Conservation (phyloP, 2,329 filamentous ascomycete genomes). For the Xylaria hypoxylon region DNA sequence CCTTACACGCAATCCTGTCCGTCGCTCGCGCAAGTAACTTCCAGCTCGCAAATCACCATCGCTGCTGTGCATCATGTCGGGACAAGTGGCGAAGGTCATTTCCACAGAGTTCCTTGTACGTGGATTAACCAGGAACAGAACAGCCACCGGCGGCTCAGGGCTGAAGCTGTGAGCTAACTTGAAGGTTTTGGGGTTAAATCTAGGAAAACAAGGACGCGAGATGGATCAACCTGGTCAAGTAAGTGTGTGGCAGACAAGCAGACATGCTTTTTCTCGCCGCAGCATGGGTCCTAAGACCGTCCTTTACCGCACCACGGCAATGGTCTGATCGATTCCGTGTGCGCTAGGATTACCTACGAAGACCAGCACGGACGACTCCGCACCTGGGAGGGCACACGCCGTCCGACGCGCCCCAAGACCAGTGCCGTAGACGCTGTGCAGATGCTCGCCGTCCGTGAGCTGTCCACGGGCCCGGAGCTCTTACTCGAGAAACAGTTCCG, state of each 20-base stretch:
- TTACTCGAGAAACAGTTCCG: constrained; percentile 56
- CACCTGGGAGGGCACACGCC: constrained; percentile 48
- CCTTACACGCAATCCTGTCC: neutral
- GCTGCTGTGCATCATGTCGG: constrained; percentile 38
- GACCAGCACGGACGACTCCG: constrained; percentile 47
- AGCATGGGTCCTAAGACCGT: too few relatives aligned
- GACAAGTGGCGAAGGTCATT: constrained; percentile 42
- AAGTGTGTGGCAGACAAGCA: constrained; percentile 30
- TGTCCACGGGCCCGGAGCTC: constrained; percentile 46
- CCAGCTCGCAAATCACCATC: neutral
- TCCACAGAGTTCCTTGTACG: constrained; percentile 49
- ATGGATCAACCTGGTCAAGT: constrained; percentile 51
- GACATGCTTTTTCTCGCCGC: neutral
- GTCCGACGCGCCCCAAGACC: constrained; percentile 45
- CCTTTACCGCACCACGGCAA: neutral
- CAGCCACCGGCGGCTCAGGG: neutral
- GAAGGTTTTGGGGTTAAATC: neutral
- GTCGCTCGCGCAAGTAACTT: neutral
- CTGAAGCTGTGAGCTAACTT: constrained; percentile 5
- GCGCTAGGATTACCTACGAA: constrained; percentile 47
- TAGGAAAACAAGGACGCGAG: constrained; percentile 50
- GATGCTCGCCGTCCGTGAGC: constrained; percentile 47
- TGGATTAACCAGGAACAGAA: constrained; percentile 15
- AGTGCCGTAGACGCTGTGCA: constrained; percentile 49
- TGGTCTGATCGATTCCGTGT: constrained; percentile 2